phyloP scores from a whole-genome alignment of 1,284 basidiomycete species.

The Anthracocystis setariae region DNA sequence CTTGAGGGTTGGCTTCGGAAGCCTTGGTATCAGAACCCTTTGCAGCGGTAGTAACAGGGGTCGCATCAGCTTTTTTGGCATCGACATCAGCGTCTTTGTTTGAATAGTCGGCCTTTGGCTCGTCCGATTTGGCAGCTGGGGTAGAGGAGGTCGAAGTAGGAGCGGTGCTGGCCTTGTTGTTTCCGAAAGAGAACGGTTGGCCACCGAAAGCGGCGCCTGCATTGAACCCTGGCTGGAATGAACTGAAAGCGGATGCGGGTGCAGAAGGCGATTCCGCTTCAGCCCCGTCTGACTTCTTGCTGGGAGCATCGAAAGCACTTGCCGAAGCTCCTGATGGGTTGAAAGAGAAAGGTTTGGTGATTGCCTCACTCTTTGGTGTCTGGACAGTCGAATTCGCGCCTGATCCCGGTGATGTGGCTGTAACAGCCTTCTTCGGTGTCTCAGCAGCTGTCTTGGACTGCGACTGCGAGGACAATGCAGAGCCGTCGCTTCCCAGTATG shows the following conservation, averaged over 20 bases:
- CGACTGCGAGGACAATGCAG: constrained; percentile 8
- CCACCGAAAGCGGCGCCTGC: constrained; percentile 25
- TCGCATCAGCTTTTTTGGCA: neutral
- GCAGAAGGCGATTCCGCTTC: constrained; percentile 26
- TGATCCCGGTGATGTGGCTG: constrained; percentile 2
- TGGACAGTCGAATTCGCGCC: constrained; percentile 16
- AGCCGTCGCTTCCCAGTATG: constrained; percentile 31
- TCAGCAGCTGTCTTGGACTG: constrained; percentile 5
- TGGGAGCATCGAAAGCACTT: neutral
- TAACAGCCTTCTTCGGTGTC: constrained; percentile 3
- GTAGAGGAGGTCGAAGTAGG: constrained; percentile 1
- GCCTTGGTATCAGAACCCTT: neutral
- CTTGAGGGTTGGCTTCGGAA: neutral
- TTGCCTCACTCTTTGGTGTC: constrained; percentile 22
- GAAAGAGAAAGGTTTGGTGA: constrained; percentile 27
- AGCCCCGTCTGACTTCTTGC: constrained; percentile 6
- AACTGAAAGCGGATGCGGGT: constrained; percentile 31
- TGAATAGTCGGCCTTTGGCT: neutral
- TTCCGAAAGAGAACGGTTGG: constrained; percentile 40
- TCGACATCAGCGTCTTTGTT: neutral
- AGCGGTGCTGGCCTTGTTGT: constrained; percentile 12
- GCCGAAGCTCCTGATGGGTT: constrained; percentile 6
- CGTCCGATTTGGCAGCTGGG: constrained; percentile 2
- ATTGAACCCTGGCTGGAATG: constrained; percentile 31
- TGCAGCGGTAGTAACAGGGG: neutral